phyloP scores from a whole-genome alignment of 2,329 filamentous ascomycete species.

The Pseudodiploospora longispora region DNA sequence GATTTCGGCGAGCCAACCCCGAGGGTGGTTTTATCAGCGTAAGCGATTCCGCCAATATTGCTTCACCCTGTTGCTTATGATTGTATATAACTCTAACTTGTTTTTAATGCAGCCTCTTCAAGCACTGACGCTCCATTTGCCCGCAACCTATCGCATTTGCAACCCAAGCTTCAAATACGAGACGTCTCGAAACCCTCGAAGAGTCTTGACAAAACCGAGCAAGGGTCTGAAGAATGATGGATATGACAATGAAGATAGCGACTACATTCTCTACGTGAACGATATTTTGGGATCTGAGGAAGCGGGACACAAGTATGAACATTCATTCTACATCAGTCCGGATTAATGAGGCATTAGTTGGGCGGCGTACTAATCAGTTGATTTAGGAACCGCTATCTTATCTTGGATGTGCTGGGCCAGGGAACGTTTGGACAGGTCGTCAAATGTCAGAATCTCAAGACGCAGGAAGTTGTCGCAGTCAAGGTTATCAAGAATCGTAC shows the following conservation, averaged over 20 bases:
- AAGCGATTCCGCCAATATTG: conserved; percentile 27
- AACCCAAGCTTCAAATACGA: conserved; percentile 98
- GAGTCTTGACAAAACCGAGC: conserved; percentile 95
- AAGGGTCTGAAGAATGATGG: conserved; percentile 98
- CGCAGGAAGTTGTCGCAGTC: conserved; percentile 95
- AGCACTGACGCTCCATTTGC: conserved; percentile 87
- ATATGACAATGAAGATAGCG: conserved; percentile 97
- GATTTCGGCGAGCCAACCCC: conserved; percentile 87
- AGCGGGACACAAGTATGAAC: conserved; percentile 85
- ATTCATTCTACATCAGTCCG: conserved; percentile 4
- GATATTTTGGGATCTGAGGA: conserved; percentile 97
- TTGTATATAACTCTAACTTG: background rate
- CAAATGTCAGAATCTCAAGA: conserved; percentile 97
- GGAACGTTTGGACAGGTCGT: conserved; percentile 98
- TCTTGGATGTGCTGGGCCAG: conserved; percentile 92
- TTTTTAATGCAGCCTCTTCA: conserved; percentile 63
- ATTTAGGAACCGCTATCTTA: conserved; percentile 82
- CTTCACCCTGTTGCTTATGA: background rate
- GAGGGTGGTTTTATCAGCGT: conserved; percentile 98
- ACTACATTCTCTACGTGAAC: conserved; percentile 98
- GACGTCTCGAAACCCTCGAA: conserved; percentile 88
- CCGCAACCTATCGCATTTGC: conserved; percentile 95
- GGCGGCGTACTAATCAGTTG: background rate
- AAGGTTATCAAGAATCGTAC: conserved; percentile 99
- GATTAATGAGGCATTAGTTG: background rate